Evolutionary conservation across 176 grass and related monocot genomes (phyloP).

Genomic region (Secale cereale): DNA sequence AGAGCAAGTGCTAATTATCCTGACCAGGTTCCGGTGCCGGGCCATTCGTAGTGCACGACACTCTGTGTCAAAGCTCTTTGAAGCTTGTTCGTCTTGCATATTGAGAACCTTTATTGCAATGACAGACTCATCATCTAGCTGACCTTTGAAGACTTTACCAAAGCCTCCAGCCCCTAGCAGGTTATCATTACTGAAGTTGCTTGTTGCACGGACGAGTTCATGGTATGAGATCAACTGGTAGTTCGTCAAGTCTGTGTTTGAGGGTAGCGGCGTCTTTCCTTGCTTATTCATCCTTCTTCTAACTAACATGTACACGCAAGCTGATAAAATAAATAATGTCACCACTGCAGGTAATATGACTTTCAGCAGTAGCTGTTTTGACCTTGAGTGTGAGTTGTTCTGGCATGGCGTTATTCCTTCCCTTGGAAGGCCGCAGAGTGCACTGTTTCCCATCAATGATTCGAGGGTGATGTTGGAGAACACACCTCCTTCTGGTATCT

Average conservation of each 20-base stretch:
- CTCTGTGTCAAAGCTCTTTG: conserved; percentile 13
- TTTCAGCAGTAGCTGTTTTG: not conserved
- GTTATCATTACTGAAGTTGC: not conserved
- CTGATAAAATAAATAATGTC: not conserved
- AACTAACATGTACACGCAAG: not conserved
- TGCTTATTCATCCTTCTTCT: conserved; percentile 1
- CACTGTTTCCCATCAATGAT: conserved; percentile 48
- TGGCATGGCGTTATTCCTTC: conserved; percentile 27
- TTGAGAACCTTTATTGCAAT: conserved; percentile 23
- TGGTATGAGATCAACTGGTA: conserved; percentile 20
- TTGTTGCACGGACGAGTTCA: conserved; percentile 13
- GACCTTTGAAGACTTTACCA: conserved; percentile 1
- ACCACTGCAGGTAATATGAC: not conserved
- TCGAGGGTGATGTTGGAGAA: conserved; percentile 40
- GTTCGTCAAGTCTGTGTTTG: not conserved
- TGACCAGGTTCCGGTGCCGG: conserved; percentile 9
- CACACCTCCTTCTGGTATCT: conserved; percentile 31
- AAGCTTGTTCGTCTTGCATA: not conserved
- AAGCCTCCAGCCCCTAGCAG: conserved; percentile 3
- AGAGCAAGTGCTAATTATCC: conserved; percentile 17
- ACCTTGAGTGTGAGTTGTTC: not conserved
- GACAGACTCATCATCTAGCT: not conserved
- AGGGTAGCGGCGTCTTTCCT: not conserved
- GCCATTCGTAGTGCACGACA: not conserved
- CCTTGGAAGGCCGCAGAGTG: conserved; percentile 27